Evolutionary conservation across 1,284 basidiomycete genomes (phyloP).

Genomic region (Schizopora paradoxa): DNA sequence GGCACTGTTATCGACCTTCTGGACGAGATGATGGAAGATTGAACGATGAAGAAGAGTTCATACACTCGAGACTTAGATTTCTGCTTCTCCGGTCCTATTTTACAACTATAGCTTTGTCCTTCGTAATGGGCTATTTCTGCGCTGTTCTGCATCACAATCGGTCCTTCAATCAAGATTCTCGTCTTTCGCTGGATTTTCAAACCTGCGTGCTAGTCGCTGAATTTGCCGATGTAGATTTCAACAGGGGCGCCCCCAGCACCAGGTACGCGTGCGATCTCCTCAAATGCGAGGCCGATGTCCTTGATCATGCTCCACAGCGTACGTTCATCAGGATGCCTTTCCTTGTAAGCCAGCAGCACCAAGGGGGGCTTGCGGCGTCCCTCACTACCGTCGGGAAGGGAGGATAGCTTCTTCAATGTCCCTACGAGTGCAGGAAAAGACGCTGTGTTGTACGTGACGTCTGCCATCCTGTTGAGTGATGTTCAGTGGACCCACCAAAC

Average conservation of each 20-base stretch:
- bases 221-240: slow-evolving; percentile 63
- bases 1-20: slow-evolving; percentile 7
- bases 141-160: neutral
- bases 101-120: no score
- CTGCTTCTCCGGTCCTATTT: no score
- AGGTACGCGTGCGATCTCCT: slow-evolving; percentile 44
- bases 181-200: neutral
- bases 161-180: neutral
- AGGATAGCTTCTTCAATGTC: slow-evolving; percentile 46
- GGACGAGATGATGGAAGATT: slow-evolving; percentile 9
- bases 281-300: slow-evolving; percentile 46
- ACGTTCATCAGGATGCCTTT: slow-evolving; percentile 70
- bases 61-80: no score
- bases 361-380: slow-evolving; percentile 32
- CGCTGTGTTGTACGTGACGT: slow-evolving; percentile 84
- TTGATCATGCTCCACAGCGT: slow-evolving; percentile 61
- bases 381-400: no score
- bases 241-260: slow-evolving; percentile 58
- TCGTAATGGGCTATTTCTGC: no score
- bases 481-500: no score
- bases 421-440: slow-evolving; percentile 68
- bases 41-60: no score
- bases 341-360: slow-evolving; percentile 77
- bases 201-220: no score
- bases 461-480: slow-evolving; percentile 62